A percentile compares a stretch with the other conserved stretches of the same genome.
Evolutionary conservation across 2,329 filamentous ascomycete species (phyloP).

Genomic region (Teratosphaeria zuluensis): DNA sequence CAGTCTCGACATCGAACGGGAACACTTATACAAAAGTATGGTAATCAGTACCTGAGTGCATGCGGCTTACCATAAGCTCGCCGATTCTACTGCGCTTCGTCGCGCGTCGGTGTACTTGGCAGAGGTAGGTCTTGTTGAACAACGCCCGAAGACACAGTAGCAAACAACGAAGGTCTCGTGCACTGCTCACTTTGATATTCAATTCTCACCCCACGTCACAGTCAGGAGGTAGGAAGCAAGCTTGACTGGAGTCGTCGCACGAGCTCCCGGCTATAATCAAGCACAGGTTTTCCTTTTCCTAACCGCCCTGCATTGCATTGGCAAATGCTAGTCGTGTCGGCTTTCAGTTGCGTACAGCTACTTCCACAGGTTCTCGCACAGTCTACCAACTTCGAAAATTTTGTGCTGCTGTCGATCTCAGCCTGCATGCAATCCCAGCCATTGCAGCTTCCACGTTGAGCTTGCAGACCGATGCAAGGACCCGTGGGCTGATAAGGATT

Average conservation of each 20-base stretch:
- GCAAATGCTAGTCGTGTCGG: no score
- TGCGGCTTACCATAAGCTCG: neutral
- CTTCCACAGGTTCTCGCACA: neutral
- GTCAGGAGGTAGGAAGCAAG: neutral
- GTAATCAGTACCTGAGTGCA: neutral
- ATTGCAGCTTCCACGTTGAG: neutral
- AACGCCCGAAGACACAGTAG: neutral
- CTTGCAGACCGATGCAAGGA: neutral
- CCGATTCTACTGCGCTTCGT: neutral
- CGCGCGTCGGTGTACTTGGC: neutral
- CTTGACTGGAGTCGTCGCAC: neutral
- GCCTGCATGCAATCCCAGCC: neutral
- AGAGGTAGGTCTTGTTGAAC: neutral
- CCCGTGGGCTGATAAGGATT: neutral
- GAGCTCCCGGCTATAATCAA: neutral
- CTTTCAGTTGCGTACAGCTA: neutral
- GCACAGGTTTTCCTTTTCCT: neutral
- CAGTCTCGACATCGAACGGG: no score
- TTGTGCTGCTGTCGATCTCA: neutral
- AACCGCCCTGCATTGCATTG: no score
- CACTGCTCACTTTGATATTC: neutral
- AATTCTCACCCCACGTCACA: neutral
- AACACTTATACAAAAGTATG: neutral
- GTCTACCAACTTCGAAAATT: neutral
- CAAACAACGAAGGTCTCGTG: neutral